Conservation (phyloP, 1,284 basidiomycete genomes). For the Ganoderma resinaceum region DNA sequence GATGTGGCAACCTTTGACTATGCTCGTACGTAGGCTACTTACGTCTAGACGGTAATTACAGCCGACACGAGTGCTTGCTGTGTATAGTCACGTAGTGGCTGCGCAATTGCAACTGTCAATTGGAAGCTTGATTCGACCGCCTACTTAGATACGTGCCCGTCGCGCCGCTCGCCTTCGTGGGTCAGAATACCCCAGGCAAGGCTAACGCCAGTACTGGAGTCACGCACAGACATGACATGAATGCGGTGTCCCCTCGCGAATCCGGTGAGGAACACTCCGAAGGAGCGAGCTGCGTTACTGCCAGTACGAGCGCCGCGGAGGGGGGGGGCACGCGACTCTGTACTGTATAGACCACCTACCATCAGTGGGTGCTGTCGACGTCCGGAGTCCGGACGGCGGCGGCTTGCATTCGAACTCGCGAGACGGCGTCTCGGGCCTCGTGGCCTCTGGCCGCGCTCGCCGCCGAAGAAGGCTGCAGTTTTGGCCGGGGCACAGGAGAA, state of each 20-base stretch:
- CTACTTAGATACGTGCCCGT: background rate
- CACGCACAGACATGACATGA: background rate
- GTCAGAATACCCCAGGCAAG: background rate
- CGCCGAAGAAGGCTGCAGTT: background rate
- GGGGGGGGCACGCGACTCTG: background rate
- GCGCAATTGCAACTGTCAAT: background rate
- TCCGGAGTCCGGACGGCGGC: background rate
- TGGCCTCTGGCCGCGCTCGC: background rate
- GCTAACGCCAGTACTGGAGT: background rate
- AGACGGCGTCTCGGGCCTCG: background rate
- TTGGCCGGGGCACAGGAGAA: background rate
- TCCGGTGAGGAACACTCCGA: background rate
- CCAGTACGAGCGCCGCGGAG: background rate
- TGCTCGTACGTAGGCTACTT: background rate
- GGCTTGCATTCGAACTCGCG: background rate
- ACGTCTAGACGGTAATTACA: background rate
- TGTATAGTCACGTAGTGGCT: background rate
- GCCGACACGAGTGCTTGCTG: background rate
- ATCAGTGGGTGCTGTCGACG: background rate
- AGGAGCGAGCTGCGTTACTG: background rate
- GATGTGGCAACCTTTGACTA: conserved; percentile 5
- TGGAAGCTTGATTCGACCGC: background rate
- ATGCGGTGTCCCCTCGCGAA: background rate
- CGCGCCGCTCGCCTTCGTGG: background rate
- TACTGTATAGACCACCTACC: background rate